Conservation (phyloP, 202 grass and related monocot genomes). For the Saccharum hybrid region DNA sequence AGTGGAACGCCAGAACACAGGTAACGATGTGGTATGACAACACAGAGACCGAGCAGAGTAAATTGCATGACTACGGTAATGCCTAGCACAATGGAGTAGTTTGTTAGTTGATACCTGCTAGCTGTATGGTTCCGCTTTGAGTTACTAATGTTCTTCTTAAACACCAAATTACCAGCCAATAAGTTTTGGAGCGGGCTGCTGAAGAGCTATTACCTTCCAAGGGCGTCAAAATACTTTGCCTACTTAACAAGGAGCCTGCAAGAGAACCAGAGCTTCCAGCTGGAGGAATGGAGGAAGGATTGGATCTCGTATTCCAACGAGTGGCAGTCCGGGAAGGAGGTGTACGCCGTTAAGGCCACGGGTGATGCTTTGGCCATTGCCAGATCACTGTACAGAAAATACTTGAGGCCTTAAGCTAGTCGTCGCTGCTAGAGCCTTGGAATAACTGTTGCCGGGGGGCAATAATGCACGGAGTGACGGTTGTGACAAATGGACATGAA, state of each 20-base stretch:
- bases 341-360: conserved; percentile 55
- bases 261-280: conserved; percentile 66
- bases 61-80: conserved; percentile 94
- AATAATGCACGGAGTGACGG: background rate
- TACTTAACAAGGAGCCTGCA: conserved; percentile 62
- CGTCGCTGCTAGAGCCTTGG: background rate
- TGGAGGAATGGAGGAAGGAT: conserved; percentile 81
- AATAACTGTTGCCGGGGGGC: background rate
- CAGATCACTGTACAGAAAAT: conserved; percentile 71
- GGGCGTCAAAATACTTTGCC: conserved; percentile 88
- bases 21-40: conserved; percentile 98
- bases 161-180: conserved; percentile 57
- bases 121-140: background rate
- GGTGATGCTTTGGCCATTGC: conserved; percentile 75
- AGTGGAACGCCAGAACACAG: conserved; percentile 97
- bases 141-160: conserved; percentile 20
- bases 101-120: conserved; percentile 22
- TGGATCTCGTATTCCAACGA: conserved; percentile 88
- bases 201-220: conserved; percentile 84
- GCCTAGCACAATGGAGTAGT: background rate
- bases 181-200: conserved; percentile 95
- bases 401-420: conserved; percentile 42
- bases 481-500: background rate
- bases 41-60: conserved; percentile 81
- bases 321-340: conserved; percentile 71